Conservation (phyloP, 495 filamentous ascomycete species). For the Penicillium diatomitis region DNA sequence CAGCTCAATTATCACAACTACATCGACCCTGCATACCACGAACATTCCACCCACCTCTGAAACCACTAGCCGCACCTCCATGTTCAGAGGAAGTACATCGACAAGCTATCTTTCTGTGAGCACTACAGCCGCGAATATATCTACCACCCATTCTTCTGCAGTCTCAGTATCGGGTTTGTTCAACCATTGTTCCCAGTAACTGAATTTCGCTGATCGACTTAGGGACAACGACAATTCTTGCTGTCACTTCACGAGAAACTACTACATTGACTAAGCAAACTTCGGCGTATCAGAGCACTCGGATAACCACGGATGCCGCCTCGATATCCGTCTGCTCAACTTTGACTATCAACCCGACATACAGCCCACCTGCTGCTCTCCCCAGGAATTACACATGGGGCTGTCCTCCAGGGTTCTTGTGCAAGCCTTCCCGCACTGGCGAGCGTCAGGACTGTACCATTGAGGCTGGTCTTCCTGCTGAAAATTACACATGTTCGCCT, state of each 20-base stretch:
- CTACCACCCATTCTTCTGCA: too few relatives aligned
- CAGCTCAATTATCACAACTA: too few relatives aligned
- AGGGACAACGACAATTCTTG: too few relatives aligned
- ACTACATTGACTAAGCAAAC: background rate
- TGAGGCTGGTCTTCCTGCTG: conserved; percentile 43
- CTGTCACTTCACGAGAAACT: background rate
- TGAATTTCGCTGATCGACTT: too few relatives aligned
- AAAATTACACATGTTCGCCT: conserved; percentile 44
- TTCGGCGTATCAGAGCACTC: background rate
- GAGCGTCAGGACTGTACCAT: conserved; percentile 40
- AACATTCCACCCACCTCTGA: too few relatives aligned
- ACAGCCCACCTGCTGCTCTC: conserved; percentile 19
- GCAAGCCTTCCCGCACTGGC: conserved; percentile 23
- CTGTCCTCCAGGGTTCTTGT: conserved; percentile 55
- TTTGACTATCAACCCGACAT: conserved; percentile 23
- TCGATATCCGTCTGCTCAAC: conserved; percentile 22
- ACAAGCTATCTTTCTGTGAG: too few relatives aligned
- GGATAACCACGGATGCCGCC: conserved; percentile 2
- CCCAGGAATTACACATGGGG: conserved; percentile 42
- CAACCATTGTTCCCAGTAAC: too few relatives aligned
- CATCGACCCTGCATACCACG: too few relatives aligned
- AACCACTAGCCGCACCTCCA: too few relatives aligned
- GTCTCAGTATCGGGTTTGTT: too few relatives aligned
- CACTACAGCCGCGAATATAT: too few relatives aligned
- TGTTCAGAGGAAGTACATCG: too few relatives aligned